Evolutionary conservation across 2,329 filamentous ascomycete genomes (phyloP).

Genomic region (Samsoniella hepiali): DNA sequence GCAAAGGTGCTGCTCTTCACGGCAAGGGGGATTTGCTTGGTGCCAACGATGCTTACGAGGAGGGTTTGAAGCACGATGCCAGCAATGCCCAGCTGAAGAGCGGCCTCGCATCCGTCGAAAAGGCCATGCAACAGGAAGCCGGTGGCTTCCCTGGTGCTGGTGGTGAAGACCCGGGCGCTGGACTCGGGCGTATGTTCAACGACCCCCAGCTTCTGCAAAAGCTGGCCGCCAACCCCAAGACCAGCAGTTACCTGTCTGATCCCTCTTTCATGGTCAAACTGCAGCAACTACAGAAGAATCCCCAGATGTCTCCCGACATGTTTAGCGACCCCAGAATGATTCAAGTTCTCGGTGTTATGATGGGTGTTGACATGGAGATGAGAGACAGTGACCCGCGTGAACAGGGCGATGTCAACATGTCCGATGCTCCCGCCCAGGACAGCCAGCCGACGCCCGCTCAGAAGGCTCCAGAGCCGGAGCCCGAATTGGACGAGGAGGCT

Average conservation of each 20-base stretch:
- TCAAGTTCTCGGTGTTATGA: constrained; percentile 86
- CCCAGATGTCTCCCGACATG: constrained; percentile 71
- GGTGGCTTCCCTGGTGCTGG: constrained; percentile 41
- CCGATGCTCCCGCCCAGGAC: constrained; percentile 52
- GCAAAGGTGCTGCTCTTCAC: constrained; percentile 88
- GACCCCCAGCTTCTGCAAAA: constrained; percentile 89
- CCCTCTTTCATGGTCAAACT: constrained; percentile 87
- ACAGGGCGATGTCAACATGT: constrained; percentile 67
- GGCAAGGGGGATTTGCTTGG: constrained; percentile 81
- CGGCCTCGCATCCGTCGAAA: constrained; percentile 78
- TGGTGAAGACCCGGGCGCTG: constrained; percentile 64
- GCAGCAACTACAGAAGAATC: constrained; percentile 76
- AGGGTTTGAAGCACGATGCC: constrained; percentile 90
- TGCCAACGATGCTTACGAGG: constrained; percentile 85
- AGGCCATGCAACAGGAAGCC: constrained; percentile 69
- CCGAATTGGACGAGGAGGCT: constrained; percentile 78
- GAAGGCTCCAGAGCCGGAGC: constrained; percentile 55
- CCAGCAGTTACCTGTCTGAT: constrained; percentile 74
- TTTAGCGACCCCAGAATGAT: constrained; percentile 90
- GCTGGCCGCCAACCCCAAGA: constrained; percentile 93
- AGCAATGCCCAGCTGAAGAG: constrained; percentile 90
- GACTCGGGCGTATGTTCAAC: constrained; percentile 89
- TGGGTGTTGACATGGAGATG: constrained; percentile 84
- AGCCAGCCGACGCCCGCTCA: constrained; percentile 45
- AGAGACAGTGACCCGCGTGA: constrained; percentile 37